A percentile compares a stretch with the other conserved stretches of the same genome.
These are phyloP conservation scores for Fusarium setosum DNA, from an alignment of 2,329 filamentous ascomycete genomes.

Conservation along the genomic window DNA sequence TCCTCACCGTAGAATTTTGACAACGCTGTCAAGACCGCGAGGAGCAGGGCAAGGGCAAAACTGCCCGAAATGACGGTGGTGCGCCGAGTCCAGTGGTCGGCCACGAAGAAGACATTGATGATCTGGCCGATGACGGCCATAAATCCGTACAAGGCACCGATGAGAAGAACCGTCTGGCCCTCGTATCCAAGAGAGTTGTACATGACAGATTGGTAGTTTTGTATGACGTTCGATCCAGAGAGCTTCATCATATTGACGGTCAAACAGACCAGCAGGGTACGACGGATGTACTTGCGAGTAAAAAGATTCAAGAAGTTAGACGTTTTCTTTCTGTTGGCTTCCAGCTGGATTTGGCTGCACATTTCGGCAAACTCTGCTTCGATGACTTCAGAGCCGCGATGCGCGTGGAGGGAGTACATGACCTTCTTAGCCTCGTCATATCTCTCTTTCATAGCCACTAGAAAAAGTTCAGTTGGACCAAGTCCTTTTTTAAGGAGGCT, in stretches of 20 bases:
- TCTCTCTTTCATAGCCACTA: constrained; percentile 16
- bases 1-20: constrained; percentile 25
- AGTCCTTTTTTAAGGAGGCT: neutral
- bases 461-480: neutral
- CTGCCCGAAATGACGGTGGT: constrained; percentile 14
- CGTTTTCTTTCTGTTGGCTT: constrained; percentile 1
- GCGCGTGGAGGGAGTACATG: constrained; percentile 14
- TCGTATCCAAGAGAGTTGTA: constrained; percentile 59
- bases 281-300: constrained; percentile 42
- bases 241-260: constrained; percentile 47
- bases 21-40: constrained; percentile 8
- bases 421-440: constrained; percentile 20
- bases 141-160: constrained; percentile 56
- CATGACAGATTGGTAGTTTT: constrained; percentile 49
- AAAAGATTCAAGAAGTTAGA: constrained; percentile 36
- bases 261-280: constrained; percentile 42
- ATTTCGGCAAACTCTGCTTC: constrained; percentile 20
- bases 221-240: constrained; percentile 44
- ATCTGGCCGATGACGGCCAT: constrained; percentile 48
- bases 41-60: constrained; percentile 4
- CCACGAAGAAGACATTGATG: constrained; percentile 45
- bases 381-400: constrained; percentile 18
- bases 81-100: constrained; percentile 45
- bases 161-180: constrained; percentile 59
- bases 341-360: constrained; percentile 17